These are phyloP conservation scores for Casuarina glauca DNA, from an alignment of 306 rosid species.

Conservation along the genomic window DNA sequence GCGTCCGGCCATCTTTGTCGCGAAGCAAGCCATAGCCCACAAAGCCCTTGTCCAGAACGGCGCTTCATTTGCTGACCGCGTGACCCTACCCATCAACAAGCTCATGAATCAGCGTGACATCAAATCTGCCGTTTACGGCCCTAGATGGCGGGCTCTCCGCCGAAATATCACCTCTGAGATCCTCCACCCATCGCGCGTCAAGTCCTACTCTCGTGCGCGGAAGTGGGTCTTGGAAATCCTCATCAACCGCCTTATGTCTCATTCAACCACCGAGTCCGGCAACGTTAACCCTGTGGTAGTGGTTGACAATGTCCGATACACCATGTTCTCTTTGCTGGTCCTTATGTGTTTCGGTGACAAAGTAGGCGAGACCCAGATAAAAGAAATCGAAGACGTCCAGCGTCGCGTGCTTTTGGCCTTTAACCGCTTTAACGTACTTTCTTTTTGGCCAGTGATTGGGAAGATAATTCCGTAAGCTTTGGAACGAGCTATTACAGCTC, in stretches of 20 bases:
- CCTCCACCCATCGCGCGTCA: background rate
- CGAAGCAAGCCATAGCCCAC: background rate
- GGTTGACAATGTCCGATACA: slow-evolving; percentile 7
- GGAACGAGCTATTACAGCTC: slow-evolving; percentile 31
- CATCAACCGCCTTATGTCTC: background rate
- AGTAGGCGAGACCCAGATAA: slow-evolving; percentile 31
- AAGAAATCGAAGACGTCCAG: slow-evolving; percentile 33
- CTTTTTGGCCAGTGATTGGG: slow-evolving; percentile 30
- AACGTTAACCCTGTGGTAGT: background rate
- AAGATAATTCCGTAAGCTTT: slow-evolving; percentile 28
- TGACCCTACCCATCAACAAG: background rate
- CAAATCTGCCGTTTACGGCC: background rate
- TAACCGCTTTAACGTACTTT: slow-evolving; percentile 28
- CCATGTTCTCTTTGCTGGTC: slow-evolving; percentile 36
- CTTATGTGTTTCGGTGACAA: slow-evolving; percentile 48
- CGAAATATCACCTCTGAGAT: background rate
- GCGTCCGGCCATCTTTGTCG: background rate
- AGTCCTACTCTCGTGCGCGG: background rate
- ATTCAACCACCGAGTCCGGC: background rate
- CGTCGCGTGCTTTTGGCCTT: slow-evolving; percentile 29
- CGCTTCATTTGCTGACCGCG: too few species aligned
- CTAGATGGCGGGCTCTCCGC: background rate
- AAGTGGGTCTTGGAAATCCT: slow-evolving; percentile 5
- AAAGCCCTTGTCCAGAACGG: too few species aligned
- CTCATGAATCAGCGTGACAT: background rate